Conservation (phyloP, 2,329 filamentous ascomycete species). For the Phyllosticta citriasiana region DNA sequence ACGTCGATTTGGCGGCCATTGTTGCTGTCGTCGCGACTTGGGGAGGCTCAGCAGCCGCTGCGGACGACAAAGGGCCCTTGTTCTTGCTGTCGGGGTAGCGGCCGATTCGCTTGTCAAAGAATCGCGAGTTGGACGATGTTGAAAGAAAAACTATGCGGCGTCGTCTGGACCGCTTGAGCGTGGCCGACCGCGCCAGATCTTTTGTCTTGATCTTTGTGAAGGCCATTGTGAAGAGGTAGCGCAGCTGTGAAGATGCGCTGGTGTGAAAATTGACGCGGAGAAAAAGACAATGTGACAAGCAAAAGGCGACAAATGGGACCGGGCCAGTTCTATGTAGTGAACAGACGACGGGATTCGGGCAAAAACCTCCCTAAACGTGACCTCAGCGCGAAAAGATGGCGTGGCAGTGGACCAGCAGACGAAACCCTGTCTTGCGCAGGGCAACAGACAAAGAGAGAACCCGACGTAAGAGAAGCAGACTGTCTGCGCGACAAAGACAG, state of each 20-base stretch:
- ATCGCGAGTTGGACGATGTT: neutral
- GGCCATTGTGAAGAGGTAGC: conserved; percentile 1
- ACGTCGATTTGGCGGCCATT: neutral
- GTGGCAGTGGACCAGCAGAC: neutral
- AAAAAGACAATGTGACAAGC: neutral
- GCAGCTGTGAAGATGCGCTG: neutral
- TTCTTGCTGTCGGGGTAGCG: neutral
- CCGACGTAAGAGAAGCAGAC: neutral
- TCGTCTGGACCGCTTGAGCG: neutral
- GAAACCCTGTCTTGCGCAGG: neutral
- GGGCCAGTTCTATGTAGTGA: neutral
- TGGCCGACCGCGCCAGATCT: neutral
- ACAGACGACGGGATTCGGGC: neutral
- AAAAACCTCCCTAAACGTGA: neutral
- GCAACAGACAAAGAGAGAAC: conserved; percentile 1
- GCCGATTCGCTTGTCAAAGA: neutral
- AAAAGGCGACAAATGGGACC: neutral
- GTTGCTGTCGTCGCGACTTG: neutral
- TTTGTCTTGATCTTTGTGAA: conserved; percentile 3
- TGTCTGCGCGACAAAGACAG: neutral
- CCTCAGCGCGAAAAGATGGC: neutral
- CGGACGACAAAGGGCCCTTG: neutral
- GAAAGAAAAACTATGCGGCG: conserved; percentile 4
- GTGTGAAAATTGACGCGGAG: neutral
- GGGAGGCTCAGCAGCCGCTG: neutral